Conservation (phyloP, 768 basidiomycete species). For the Pisolithus orientalis region DNA sequence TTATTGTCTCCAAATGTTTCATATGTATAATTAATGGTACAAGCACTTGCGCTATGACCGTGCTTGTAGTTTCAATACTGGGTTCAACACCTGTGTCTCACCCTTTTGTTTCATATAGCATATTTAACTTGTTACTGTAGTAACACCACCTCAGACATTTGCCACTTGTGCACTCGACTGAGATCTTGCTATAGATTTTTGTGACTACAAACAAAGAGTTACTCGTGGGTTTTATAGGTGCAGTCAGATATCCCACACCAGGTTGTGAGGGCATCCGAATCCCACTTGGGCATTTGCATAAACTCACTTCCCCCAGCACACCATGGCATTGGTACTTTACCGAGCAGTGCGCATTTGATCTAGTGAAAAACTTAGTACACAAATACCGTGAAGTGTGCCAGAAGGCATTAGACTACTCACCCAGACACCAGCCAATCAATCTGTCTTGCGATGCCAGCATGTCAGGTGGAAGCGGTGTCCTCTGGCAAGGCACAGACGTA, state of each 20-base stretch:
- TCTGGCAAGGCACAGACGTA: conserved; percentile 17
- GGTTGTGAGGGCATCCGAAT: conserved; percentile 26
- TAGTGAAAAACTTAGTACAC: conserved; percentile 18
- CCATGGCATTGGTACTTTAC: conserved; percentile 22
- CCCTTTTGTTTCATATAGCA: no score
- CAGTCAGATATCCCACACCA: no score
- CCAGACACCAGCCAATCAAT: conserved; percentile 4
- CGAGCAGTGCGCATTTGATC: conserved; percentile 27
- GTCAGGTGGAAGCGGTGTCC: conserved; percentile 13
- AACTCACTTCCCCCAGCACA: conserved; percentile 8
- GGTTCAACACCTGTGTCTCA: no score
- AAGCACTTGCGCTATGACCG: no score
- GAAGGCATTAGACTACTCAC: conserved; percentile 15
- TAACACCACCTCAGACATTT: no score
- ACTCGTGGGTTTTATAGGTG: conserved; percentile 30
- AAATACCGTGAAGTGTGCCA: conserved; percentile 11
- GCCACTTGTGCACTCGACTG: no score
- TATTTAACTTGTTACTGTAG: no score
- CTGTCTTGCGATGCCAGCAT: conserved; percentile 19
- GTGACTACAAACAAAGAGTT: conserved; percentile 30
- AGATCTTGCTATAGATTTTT: no score
- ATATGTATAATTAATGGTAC: no score
- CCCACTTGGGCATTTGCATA: conserved; percentile 31
- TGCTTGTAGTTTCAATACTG: no score
- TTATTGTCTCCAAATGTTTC: no score